phyloP scores from a whole-genome alignment of 2,329 filamentous ascomycete species.

The Metarhizium anisopliae region DNA sequence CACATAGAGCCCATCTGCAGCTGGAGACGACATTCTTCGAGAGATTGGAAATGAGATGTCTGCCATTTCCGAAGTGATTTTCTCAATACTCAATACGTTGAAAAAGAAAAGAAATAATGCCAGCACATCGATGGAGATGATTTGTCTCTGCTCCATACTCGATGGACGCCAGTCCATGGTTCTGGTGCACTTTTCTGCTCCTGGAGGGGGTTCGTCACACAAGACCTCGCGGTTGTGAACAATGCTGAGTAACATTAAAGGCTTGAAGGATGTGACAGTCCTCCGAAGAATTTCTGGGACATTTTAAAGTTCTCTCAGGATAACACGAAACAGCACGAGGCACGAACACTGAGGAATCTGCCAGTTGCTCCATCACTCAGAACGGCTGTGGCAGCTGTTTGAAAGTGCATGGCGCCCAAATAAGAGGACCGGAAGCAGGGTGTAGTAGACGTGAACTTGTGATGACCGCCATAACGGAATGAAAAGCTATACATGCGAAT shows the following conservation, averaged over 20 bases:
- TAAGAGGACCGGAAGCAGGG: neutral
- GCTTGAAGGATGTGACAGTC: neutral
- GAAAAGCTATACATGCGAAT: neutral
- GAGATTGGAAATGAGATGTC: neutral
- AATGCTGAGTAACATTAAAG: neutral
- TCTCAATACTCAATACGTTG: constrained; percentile 3
- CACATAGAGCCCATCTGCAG: neutral
- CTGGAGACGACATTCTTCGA: constrained; percentile 1
- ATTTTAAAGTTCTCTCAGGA: neutral
- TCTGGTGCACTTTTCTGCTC: constrained; percentile 34
- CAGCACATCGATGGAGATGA: neutral
- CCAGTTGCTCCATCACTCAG: neutral
- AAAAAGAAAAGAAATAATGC: constrained; percentile 21
- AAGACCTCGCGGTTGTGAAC: neutral
- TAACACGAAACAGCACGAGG: neutral
- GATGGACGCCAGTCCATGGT: constrained; percentile 30
- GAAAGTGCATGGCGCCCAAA: neutral
- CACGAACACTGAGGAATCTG: neutral
- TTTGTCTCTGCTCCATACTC: neutral
- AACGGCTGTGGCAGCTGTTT: neutral
- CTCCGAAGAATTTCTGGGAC: neutral
- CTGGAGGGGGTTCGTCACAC: neutral
- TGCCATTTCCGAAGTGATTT: neutral
- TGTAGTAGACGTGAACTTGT: neutral
- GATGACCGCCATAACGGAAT: neutral